Base-by-base conservation (phyloP, 108 stramenopile genomes). In the Chaetoceros tenuissimus region DNA sequence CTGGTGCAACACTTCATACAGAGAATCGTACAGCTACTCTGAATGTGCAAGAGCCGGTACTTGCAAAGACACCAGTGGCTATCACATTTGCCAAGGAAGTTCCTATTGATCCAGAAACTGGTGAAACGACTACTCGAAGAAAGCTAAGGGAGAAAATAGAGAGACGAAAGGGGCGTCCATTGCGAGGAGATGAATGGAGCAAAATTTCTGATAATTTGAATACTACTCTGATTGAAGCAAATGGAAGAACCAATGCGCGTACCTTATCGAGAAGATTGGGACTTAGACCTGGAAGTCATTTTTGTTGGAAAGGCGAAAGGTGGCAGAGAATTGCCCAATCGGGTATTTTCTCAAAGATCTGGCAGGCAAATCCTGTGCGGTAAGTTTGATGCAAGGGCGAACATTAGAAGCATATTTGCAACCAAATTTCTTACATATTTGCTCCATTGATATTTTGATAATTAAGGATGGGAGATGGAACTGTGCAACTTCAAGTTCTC, bases 81-180 rank as follows among this genome's bases (percentile, higher is more conserved):
- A 75, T 91, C 51, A 61, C 56, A 17, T 72, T 80, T 66, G 82
- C 77, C 48, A 80, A 92, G 61, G 72, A 81, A 77, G 75, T 77
- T 63, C 65, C 77, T 2, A 53, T 76, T 31, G 78, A 81, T 52
- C 52, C 58, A 2, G 76, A 74, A 1, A 67, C 67, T 31, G 81
- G 73, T 22, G 62, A 78, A 23, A 34, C 75, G 13, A 0, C 73
- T 24, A 81, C 80, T 0, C 62, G 70, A 28, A 60, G 63, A 28
- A 64, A 81, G 49, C 76, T 73, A 48, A 52, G 62, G 25, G 53
- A 65, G 23, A 62, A 71, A 30, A 48, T 69, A 13, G 34, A 40
- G 13, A 5, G 34, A 13, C 8, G 5, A 2, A 64, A 64, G 21
- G 40, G 34, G 18, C 53, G 59, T 55, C 60, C 60, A 21, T 57